Evolutionary conservation across 2,329 filamentous ascomycete genomes (phyloP), one percentile per base, ranked within the genome.

Genomic region (Nemania serpens): DNA sequence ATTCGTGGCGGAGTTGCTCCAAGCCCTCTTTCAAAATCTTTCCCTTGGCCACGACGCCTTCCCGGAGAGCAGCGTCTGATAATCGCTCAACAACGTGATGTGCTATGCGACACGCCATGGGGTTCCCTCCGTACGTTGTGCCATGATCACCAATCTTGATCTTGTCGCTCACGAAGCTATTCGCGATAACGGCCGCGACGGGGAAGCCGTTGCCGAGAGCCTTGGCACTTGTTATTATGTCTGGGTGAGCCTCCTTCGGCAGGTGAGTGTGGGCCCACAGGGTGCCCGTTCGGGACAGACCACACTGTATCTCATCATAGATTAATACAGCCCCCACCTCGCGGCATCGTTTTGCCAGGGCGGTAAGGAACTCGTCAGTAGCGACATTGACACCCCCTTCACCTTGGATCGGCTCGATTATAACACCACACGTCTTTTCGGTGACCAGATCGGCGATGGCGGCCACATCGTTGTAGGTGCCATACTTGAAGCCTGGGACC

Each of bases 251-350:
- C 66, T 91, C 88, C 68, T 83, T 79, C 37, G 91, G 73, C 22
- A 95, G 83, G 59, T 82, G 81, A 11, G 82, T 83, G 73, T 99
- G 94, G 0, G 95, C 95, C 95, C 95, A 99, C 70, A 99, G 83
- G 12, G 82, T 84, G 37, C 95, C 95, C 1, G 95, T 98, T 54
- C 95, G 88, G 25, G 88, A 87, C 36, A 99, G 82, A 55, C 95
- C 95, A 75, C 93, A 97, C 78, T 99, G 95, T 65, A 99, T 99
- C 81, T 99, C 95, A 72, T 99, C 95, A 75, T 95, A 94, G 73
- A 97, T 90, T 59, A 99, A 80, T 3, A 98, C 86, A 1, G 94
- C 93, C 53, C 91, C 92, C 34, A 97, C 92, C 69, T 92, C 89
- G 58, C 88, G 89, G 76, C 93, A 97, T 61, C 93, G 86, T 73